These are phyloP conservation scores for Candida nemodendra DNA, from an alignment of 805 yeast species.

Conservation along the genomic window DNA sequence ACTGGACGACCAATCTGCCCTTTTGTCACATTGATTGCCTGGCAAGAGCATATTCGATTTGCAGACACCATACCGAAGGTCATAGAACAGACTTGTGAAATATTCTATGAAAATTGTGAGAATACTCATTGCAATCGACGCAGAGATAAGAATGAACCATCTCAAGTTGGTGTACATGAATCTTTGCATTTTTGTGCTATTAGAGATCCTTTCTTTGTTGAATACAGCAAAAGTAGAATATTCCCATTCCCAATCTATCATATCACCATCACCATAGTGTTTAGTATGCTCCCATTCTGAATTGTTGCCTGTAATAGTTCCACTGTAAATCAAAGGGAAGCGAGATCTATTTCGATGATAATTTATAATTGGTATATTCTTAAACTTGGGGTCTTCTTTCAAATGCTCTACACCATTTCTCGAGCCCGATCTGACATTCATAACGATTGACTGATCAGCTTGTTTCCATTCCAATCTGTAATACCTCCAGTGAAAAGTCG, in stretches of 20 bases:
- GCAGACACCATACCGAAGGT: constrained; percentile 54
- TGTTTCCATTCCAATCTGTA: too few relatives aligned
- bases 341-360: constrained; percentile 4
- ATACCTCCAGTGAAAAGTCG: too few relatives aligned
- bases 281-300: constrained; percentile 4
- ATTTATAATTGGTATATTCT: constrained; percentile 17
- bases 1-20: constrained; percentile 35
- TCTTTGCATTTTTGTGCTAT: constrained; percentile 4
- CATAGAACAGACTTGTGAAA: constrained; percentile 48
- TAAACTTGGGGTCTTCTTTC: constrained; percentile 11
- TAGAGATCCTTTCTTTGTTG: constrained; percentile 7
- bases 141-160: constrained; percentile 48
- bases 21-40: constrained; percentile 33
- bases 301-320: too few relatives aligned
- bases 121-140: constrained; percentile 48
- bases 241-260: constrained; percentile 55
- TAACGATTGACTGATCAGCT: too few relatives aligned
- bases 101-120: constrained; percentile 50
- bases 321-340: neutral
- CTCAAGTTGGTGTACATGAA: constrained; percentile 30
- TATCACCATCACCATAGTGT: constrained; percentile 39
- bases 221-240: constrained; percentile 23
- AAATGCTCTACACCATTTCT: constrained; percentile 1
- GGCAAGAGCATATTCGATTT: constrained; percentile 27
- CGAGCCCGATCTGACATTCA: neutral